Conservation (phyloP, 805 yeast species). For the Starmerella sirachaensis region DNA sequence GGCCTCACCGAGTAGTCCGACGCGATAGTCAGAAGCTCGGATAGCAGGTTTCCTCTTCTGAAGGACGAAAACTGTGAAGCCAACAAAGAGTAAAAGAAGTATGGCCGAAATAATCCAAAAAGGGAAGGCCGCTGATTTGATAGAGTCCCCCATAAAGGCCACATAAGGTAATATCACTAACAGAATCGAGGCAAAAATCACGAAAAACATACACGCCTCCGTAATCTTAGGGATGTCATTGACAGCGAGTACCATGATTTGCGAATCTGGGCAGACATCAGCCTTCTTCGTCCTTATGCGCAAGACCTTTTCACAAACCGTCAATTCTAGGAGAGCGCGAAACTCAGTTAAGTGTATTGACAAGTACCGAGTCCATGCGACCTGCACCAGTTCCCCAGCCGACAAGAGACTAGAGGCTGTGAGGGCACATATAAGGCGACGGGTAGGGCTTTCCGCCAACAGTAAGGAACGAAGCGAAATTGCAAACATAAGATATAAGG, state of each 20-base stretch:
- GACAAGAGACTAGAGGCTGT: neutral
- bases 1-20: conserved; percentile 62
- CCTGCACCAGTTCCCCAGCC: neutral
- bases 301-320: conserved; percentile 5
- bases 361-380: neutral
- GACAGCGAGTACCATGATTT: conserved; percentile 2
- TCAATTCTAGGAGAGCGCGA: conserved; percentile 3
- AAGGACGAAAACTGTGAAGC: no score
- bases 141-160: no score
- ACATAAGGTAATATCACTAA: no score
- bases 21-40: conserved; percentile 55
- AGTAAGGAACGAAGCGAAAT: no score
- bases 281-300: neutral
- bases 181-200: neutral
- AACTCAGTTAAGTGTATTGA: neutral
- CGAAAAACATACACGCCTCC: neutral
- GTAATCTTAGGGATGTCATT: conserved; percentile 1
- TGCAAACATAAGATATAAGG: no score
- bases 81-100: neutral
- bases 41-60: no score
- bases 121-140: no score
- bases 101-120: conserved; percentile 5
- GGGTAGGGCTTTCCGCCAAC: no score
- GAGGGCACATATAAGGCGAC: no score
- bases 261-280: neutral